Conservation (phyloP, 2,329 filamentous ascomycete species). For the Atkinsonella texensis region DNA sequence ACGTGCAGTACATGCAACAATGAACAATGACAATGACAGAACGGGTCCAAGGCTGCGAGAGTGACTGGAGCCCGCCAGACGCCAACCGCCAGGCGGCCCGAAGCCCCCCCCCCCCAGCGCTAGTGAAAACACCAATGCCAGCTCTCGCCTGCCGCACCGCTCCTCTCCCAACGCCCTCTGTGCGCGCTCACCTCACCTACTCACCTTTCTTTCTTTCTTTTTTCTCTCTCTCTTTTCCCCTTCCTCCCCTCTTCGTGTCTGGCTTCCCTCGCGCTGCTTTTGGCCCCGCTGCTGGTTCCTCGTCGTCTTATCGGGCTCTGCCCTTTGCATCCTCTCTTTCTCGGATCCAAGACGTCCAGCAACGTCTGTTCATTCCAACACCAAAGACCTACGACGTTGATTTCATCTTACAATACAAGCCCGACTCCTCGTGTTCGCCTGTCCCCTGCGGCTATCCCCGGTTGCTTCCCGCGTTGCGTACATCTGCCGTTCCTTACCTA, state of each 20-base stretch:
- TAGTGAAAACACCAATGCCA: constrained; percentile 4
- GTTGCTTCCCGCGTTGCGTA: background rate
- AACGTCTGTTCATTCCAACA: background rate
- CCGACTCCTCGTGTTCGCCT: background rate
- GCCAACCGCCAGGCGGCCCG: no score
- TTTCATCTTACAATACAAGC: background rate
- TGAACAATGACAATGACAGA: no score
- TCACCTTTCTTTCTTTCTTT: background rate
- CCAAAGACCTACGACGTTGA: background rate
- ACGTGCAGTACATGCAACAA: no score
- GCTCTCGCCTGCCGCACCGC: background rate
- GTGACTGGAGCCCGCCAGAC: no score
- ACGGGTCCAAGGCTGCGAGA: no score
- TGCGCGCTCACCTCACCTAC: background rate
- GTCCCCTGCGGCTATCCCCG: background rate
- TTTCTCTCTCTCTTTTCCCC: background rate
- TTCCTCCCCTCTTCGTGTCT: constrained; percentile 1
- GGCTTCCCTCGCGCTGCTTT: background rate
- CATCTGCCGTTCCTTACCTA: no score
- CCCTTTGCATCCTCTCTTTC: background rate
- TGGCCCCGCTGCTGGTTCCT: constrained; percentile 1
- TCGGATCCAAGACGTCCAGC: background rate
- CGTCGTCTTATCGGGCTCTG: constrained; percentile 2
- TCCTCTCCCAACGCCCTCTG: background rate
- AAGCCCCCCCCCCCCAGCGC: background rate